Conservation (phyloP, 2,329 filamentous ascomycete species). For the Botrytis deweyae region DNA sequence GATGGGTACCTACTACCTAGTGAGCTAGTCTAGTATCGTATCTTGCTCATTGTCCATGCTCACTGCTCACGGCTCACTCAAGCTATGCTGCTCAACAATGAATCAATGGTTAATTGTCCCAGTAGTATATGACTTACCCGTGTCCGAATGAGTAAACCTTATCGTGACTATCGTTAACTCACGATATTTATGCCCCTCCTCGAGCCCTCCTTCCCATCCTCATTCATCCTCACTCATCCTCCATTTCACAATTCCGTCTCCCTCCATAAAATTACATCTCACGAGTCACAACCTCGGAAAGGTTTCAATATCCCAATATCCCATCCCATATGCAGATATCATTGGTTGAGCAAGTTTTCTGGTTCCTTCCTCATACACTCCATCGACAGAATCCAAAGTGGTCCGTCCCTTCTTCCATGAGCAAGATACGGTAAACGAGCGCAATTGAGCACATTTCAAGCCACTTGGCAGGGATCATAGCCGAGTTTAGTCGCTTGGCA, state of each 20-base stretch:
- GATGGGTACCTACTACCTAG: too few species aligned
- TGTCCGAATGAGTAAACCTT: neutral
- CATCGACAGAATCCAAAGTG: neutral
- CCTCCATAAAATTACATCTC: neutral
- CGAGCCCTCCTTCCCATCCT: too few species aligned
- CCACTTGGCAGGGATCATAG: constrained; percentile 12
- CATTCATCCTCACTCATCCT: neutral
- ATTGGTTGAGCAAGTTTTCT: neutral
- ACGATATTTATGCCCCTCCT: neutral
- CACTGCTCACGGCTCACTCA: neutral
- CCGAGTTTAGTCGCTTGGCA: constrained; percentile 8
- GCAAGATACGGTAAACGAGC: constrained; percentile 11
- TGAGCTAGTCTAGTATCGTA: neutral
- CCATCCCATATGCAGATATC: neutral
- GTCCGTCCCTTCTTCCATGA: neutral
- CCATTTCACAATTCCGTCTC: neutral
- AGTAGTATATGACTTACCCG: neutral
- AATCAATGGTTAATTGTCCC: too few species aligned
- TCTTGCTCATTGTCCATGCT: neutral
- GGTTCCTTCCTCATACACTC: neutral
- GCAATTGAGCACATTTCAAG: constrained; percentile 26
- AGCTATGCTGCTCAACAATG: neutral
- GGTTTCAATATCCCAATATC: neutral
- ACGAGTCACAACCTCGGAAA: neutral
- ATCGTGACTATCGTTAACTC: neutral